phyloP scores from a whole-genome alignment of 352 stramenopile genomes.

The Pythium guiyangense region DNA sequence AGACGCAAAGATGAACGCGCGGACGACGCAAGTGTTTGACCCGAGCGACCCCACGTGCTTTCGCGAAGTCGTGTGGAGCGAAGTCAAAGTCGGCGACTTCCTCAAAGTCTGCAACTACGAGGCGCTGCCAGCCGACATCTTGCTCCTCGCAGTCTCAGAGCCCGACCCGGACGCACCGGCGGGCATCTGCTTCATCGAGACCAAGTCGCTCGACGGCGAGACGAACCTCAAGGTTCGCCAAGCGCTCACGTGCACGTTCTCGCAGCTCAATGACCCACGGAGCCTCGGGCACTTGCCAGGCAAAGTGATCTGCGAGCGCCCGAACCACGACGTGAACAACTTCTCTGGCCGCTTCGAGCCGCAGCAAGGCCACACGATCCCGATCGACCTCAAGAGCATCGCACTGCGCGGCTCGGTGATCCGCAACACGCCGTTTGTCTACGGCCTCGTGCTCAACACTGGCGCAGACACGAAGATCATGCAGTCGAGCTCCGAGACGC shows the following conservation, averaged over 20 bases:
- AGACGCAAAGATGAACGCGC: slow-evolving; percentile 81
- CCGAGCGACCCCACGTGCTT: slow-evolving; percentile 35
- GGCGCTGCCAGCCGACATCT: slow-evolving; percentile 70
- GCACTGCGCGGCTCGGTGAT: slow-evolving; percentile 78
- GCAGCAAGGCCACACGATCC: slow-evolving; percentile 70
- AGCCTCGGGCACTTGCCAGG: slow-evolving; percentile 63
- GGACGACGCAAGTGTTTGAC: slow-evolving; percentile 62
- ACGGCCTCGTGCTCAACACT: slow-evolving; percentile 81
- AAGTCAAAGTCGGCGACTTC: slow-evolving; percentile 74
- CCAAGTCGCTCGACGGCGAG: slow-evolving; percentile 83
- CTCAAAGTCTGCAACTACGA: slow-evolving; percentile 88
- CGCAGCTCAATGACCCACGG: slow-evolving; percentile 66
- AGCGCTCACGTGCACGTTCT: slow-evolving; percentile 78
- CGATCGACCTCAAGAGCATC: slow-evolving; percentile 85
- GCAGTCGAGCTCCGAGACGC: slow-evolving; percentile 70
- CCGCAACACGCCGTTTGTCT: slow-evolving; percentile 75
- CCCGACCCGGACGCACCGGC: slow-evolving; percentile 49
- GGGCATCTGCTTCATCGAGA: slow-evolving; percentile 86
- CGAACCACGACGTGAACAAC: slow-evolving; percentile 87
- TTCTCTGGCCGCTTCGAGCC: slow-evolving; percentile 80
- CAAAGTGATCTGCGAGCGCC: slow-evolving; percentile 66
- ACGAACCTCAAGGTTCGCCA: slow-evolving; percentile 87
- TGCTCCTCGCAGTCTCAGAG: slow-evolving; percentile 73
- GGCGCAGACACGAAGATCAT: slow-evolving; percentile 87
- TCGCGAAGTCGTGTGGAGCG: slow-evolving; percentile 43